Percentiles rank a stretch among this genome's conserved stretches.
Conservation (phyloP, 495 filamentous ascomycete genomes). For the Patellaria atrata region DNA sequence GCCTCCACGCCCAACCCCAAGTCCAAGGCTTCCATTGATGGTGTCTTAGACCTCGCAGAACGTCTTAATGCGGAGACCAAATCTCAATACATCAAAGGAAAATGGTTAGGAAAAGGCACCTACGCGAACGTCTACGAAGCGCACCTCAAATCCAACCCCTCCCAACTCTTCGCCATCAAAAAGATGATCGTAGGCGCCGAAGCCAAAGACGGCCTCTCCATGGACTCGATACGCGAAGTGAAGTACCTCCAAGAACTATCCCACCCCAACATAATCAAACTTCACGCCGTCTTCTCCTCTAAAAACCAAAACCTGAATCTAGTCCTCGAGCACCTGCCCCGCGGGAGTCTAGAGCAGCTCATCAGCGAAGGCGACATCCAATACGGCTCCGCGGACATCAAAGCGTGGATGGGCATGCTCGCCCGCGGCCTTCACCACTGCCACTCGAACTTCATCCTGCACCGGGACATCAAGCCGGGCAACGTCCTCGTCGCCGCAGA, state of each 20-base stretch:
- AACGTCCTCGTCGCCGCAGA: constrained; percentile 88
- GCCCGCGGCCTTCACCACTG: constrained; percentile 90
- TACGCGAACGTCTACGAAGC: constrained; percentile 93
- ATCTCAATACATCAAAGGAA: constrained; percentile 80
- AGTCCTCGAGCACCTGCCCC: constrained; percentile 82
- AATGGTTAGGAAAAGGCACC: constrained; percentile 79
- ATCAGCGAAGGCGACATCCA: constrained; percentile 71
- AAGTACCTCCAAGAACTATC: constrained; percentile 89
- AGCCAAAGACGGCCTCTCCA: constrained; percentile 68
- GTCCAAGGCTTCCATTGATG: no score
- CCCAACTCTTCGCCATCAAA: constrained; percentile 76
- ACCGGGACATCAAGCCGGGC: constrained; percentile 98
- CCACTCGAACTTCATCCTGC: constrained; percentile 84
- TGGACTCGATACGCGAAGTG: constrained; percentile 91
- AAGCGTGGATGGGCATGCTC: constrained; percentile 98
- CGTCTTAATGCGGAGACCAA: constrained; percentile 80
- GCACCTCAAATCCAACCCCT: constrained; percentile 53
- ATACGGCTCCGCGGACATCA: constrained; percentile 73
- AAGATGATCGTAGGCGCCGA: constrained; percentile 93
- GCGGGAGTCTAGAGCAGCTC: constrained; percentile 83
- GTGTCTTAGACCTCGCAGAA: constrained; percentile 53
- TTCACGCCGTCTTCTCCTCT: constrained; percentile 81
- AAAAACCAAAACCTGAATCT: constrained; percentile 90
- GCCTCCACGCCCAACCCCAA: constrained; percentile 14
- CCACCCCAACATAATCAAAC: constrained; percentile 86